These are phyloP conservation scores for Agaricus bisporus DNA, from an alignment of 768 basidiomycete genomes.

Conservation along the genomic window DNA sequence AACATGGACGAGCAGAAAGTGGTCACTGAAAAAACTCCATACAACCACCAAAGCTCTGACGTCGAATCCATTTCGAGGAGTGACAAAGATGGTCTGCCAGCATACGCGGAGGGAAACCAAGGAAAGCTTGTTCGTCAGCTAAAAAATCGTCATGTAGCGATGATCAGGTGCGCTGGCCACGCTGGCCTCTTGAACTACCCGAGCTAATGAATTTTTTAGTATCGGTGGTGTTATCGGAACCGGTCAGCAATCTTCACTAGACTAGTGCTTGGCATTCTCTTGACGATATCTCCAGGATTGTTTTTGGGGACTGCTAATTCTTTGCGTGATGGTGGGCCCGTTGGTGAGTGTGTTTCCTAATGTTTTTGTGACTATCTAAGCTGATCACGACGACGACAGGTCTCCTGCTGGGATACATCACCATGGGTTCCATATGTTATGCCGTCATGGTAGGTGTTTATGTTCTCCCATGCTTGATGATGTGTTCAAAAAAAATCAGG, in stretches of 20 bases:
- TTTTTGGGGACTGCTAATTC: conserved; percentile 60
- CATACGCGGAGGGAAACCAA: conserved; percentile 17
- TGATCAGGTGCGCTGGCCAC: conserved; percentile 52
- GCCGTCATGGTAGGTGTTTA: conserved; percentile 54
- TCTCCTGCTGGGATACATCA: conserved; percentile 63
- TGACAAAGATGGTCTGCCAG: neutral
- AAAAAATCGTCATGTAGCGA: conserved; percentile 75
- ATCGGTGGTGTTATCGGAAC: conserved; percentile 59
- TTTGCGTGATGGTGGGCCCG: conserved; percentile 55
- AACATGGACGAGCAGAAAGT: conserved; percentile 9
- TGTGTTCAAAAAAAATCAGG: conserved; percentile 24
- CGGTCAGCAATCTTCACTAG: conserved; percentile 30
- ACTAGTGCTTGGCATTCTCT: neutral
- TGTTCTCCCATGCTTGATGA: neutral
- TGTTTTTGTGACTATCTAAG: neutral
- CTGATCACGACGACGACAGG: conserved; percentile 23
- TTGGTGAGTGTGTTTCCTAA: conserved; percentile 34
- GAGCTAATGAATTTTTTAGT: conserved; percentile 23
- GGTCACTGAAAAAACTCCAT: neutral
- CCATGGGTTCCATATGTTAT: conserved; percentile 64
- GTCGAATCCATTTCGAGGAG: neutral
- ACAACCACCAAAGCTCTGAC: conserved; percentile 4
- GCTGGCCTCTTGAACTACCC: neutral
- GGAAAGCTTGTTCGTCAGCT: conserved; percentile 49
- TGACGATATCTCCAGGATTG: conserved; percentile 35